A percentile compares a stretch with the other conserved stretches of the same genome.
Evolutionary conservation across 2,329 filamentous ascomycete species (phyloP).

Genomic region (Myriangium duriaei): DNA sequence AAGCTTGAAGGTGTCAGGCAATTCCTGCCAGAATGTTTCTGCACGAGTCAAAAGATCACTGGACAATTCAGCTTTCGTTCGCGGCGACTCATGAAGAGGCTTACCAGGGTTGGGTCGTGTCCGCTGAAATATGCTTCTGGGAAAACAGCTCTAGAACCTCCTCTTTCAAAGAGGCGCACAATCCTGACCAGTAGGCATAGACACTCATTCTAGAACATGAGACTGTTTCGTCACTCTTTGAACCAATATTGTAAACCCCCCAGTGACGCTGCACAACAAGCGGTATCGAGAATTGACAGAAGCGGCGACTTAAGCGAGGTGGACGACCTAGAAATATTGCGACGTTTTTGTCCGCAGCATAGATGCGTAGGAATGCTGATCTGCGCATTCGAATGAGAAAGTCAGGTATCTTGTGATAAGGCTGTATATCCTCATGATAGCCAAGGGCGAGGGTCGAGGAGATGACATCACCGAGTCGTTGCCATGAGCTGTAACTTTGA

Average conservation of each 20-base stretch:
- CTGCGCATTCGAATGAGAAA: slow-evolving; percentile 31
- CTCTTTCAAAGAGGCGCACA: slow-evolving; percentile 23
- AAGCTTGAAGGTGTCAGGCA: slow-evolving; percentile 18
- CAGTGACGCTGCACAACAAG: background rate
- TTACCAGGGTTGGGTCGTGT: too few species aligned
- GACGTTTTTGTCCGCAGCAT: slow-evolving; percentile 36
- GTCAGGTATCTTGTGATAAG: slow-evolving; percentile 19
- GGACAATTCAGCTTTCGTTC: too few species aligned
- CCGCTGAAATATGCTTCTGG: too few species aligned
- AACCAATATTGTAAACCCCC: background rate
- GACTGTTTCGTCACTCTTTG: slow-evolving; percentile 15
- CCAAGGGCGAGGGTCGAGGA: slow-evolving; percentile 37
- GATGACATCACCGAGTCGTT: slow-evolving; percentile 34
- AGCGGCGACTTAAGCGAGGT: slow-evolving; percentile 33
- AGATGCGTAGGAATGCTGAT: slow-evolving; percentile 30
- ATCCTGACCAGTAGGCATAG: slow-evolving; percentile 22
- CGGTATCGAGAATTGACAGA: slow-evolving; percentile 26
- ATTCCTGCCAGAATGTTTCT: slow-evolving; percentile 16
- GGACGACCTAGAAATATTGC: slow-evolving; percentile 39
- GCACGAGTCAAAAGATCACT: too few species aligned
- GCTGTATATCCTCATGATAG: slow-evolving; percentile 31
- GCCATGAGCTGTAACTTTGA: slow-evolving; percentile 38
- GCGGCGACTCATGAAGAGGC: too few species aligned
- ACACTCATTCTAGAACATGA: slow-evolving; percentile 17
- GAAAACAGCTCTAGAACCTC: slow-evolving; percentile 25